Evolutionary conservation across 148 eudicot species (phyloP).

Genomic region (Camellia granthamiana): DNA sequence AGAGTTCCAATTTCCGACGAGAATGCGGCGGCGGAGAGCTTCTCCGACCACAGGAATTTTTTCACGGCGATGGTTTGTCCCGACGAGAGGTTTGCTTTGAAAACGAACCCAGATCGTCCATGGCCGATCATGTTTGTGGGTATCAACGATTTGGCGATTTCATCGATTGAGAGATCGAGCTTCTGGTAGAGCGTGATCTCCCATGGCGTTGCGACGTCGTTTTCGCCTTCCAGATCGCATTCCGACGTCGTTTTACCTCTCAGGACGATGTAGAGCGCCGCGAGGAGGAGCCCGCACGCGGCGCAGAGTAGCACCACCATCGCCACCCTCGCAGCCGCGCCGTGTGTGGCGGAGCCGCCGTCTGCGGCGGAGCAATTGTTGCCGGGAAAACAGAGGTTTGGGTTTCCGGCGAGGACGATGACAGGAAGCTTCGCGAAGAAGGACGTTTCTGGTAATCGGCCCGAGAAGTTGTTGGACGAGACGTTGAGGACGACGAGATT

Average conservation of each 20-base stretch:
- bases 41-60: constrained; percentile 45
- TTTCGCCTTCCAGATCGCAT: constrained; percentile 30
- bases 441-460: constrained; percentile 49
- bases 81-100: constrained; percentile 29
- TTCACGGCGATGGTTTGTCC: constrained; percentile 49
- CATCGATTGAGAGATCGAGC: constrained; percentile 58
- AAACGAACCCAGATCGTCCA: constrained; percentile 57
- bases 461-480: constrained; percentile 60
- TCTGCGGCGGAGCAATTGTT: constrained; percentile 25
- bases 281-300: constrained; percentile 37
- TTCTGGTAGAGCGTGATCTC: constrained; percentile 69
- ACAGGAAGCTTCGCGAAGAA: constrained; percentile 55
- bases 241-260: constrained; percentile 27
- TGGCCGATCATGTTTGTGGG: constrained; percentile 47
- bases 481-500: constrained; percentile 65
- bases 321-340: constrained; percentile 48
- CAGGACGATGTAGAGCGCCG: constrained; percentile 45
- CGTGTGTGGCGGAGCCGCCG: constrained; percentile 13
- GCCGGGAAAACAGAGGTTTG: constrained; percentile 34
- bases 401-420: constrained; percentile 48
- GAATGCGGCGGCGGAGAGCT: constrained; percentile 42
- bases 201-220: constrained; percentile 69
- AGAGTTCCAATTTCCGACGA: constrained; percentile 65
- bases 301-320: constrained; percentile 52
- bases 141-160: constrained; percentile 40